Conservation (phyloP, 2,329 filamentous ascomycete genomes). For the Sordariomycetes sp. region DNA sequence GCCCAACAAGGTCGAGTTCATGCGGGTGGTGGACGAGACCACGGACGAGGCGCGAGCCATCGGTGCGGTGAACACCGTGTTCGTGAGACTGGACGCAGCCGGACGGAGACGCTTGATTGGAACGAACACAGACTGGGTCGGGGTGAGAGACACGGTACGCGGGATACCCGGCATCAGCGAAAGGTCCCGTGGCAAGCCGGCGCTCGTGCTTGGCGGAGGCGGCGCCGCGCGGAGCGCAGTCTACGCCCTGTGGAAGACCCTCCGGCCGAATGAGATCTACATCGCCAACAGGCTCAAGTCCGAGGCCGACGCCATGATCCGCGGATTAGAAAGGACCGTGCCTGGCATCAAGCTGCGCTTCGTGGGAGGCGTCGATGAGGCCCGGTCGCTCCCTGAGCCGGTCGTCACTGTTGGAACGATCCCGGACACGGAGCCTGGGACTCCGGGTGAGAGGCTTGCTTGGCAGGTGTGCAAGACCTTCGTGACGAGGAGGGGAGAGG, state of each 20-base stretch:
- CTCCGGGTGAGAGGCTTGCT: not conserved
- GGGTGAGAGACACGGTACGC: conserved; percentile 53
- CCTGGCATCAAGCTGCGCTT: not conserved
- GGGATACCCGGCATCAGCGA: conserved; percentile 13
- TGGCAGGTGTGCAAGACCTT: not conserved
- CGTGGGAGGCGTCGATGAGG: not conserved
- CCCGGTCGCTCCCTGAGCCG: not conserved
- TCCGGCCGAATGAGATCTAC: not conserved
- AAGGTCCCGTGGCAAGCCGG: conserved; percentile 29
- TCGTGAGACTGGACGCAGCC: conserved; percentile 38
- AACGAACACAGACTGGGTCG: conserved; percentile 66
- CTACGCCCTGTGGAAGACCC: conserved; percentile 44
- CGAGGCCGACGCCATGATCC: not conserved
- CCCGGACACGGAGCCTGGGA: not conserved
- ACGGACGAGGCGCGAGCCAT: conserved; percentile 63
- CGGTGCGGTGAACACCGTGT: conserved; percentile 73
- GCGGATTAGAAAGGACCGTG: not conserved
- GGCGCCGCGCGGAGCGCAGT: conserved; percentile 69
- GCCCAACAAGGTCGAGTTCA: conserved; percentile 72
- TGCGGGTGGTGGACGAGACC: conserved; percentile 60
- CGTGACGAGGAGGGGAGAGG: not conserved
- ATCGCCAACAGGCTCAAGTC: not conserved
- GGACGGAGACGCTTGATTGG: not conserved
- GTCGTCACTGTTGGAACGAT: not conserved
- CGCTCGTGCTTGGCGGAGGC: conserved; percentile 65